Base-by-base conservation (phyloP, 1,139 yeast genomes). In the Yamadazyma dushanensis region DNA sequence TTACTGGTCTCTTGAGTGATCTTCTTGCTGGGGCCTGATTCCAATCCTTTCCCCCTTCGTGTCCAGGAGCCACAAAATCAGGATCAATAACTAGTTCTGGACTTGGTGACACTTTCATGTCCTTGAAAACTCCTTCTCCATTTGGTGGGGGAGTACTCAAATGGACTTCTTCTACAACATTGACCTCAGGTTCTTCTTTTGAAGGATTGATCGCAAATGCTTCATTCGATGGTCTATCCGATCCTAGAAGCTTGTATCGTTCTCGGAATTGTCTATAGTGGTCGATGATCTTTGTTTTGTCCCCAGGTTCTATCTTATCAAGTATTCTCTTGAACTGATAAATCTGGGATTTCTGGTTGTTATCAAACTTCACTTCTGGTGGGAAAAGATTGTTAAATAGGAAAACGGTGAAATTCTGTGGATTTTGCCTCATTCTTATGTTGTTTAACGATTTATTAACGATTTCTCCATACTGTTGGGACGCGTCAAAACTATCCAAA, bases 211-310 rank as follows among this genome's bases (percentile, higher is more conserved):
- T 38, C 20, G 20, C 24, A 17, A 38, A 36, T 19, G 14, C 26
- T 11, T 30, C 39, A 16, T 38, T 32, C 16, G 18, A 26, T 3
- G 41, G 41, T 16, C 41, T 19, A 18, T 32, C 25, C 4, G 8
- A 13, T n/a, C 18, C 28, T 8, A 20, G 16, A 7, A 16, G 15
- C 1, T 16, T 16, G 19, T 18, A 34, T 7, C 17, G 11, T n/a
- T 13, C 16, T 15, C 28, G 26, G 17, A 35, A 35, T 4, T 17
- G 3, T 3, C 5, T 17, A 16, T 31, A 31, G 3, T 23, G 11
- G 8, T 16, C 20, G 6, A 23, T 13, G 17, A 31, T 24, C 3
- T 11, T 16, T 9, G 16, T 24, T 8, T 16, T 18, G 18, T 31
- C 16, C 4, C 24, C 19, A 16, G 27, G 23, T 16, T 3, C 11